Base-by-base conservation (phyloP, 257 asterid species). In the Plantago major region DNA sequence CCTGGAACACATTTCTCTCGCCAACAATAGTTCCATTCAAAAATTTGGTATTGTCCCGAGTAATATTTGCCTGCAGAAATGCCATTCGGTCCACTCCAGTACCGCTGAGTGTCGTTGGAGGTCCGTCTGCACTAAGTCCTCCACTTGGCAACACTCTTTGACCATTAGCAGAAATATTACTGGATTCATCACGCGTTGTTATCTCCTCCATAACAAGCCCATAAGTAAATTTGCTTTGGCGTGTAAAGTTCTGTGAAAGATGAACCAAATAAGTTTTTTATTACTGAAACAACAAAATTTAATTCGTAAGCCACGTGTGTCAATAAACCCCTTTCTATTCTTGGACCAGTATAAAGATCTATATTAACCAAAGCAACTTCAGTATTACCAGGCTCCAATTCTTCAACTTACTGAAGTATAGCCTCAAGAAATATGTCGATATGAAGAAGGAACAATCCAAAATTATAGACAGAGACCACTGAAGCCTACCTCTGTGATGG, bases 71-170 rank as follows among this genome's bases (percentile, higher is more conserved):
- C 77, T 93, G 99, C 66, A 81, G 73, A 77, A 89, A 87, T 57
- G 83, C 96, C 97, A 93, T 75, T 10, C 79, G 94, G 69, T 93
- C 99, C 56, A 87, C 84, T 71, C 99, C 97, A 50, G 95, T 89
- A 72, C 96, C 99, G 66, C 99, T 93, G 64, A 93, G 94, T 18
- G 99, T 93, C 42, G 99, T 93, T 22, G 99, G 97, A 57, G 99
- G 99, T 70, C 99, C 99, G 81, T 93, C 99, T 30, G 87, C 84
- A 66, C 97, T 89, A 64, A 87, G 81, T 73, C 97, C 97, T 60
- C 99, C 99, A 78, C 86, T 89, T 46, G 99, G 95, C 77, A 93
- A 64, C 62, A 93, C 77, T 78, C 99, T 82, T 73, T 89, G 99
- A 61, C 97, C 97, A 63, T 80, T 83, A 60, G 99, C 71, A 72